Evolutionary conservation across 2,329 filamentous ascomycete species (phyloP), one percentile per base, ranked within the genome.

Genomic region (Peltaster fructicola): DNA sequence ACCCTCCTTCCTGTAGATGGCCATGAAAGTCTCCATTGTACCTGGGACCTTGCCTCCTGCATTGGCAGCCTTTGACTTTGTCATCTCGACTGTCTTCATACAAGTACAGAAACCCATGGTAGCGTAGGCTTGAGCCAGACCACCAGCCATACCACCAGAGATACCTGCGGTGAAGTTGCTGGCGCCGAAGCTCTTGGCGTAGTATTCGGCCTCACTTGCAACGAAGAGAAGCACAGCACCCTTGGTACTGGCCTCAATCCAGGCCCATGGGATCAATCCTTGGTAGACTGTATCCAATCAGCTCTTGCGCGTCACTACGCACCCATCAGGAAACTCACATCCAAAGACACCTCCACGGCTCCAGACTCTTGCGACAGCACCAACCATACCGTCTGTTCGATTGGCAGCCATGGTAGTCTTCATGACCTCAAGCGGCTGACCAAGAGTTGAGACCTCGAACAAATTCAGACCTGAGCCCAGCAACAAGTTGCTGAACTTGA

Each of bases 31-130:
- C 42, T 72, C 68, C 54, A 91, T 90, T 39, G 88, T 95, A 45
- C 80, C 73, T n/a, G 72, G 78, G 13, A 81, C 79, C 61, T 81
- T 80, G 39, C 74, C 70, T 42, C 88, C 88, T 20, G 71, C 40
- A 16, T 80, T 74, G 8, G 80, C 82, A 48, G 88, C 64, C 69
- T 95, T 95, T 66, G 88, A 77, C 62, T 93, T 90, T 50, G 88
- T 98, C 59, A 98, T 98, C 59, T 98, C 88, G 40, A 95, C 88
- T 36, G 88, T 98, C 73, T 98, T 98, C 88, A 98, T 98, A 70
- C 88, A 98, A 34, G 88, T 98, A 61, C 88, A 98, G 73, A 98
- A 98, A 41, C 88, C 88, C 85, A 98, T 98, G 53, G 88, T 98
- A 39, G 88, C 88, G 54, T 98, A 98, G 32, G 88, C 88, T 62